Evolutionary conservation across 169 alveolate species (phyloP).

Genomic region (Perkinsus olseni): DNA sequence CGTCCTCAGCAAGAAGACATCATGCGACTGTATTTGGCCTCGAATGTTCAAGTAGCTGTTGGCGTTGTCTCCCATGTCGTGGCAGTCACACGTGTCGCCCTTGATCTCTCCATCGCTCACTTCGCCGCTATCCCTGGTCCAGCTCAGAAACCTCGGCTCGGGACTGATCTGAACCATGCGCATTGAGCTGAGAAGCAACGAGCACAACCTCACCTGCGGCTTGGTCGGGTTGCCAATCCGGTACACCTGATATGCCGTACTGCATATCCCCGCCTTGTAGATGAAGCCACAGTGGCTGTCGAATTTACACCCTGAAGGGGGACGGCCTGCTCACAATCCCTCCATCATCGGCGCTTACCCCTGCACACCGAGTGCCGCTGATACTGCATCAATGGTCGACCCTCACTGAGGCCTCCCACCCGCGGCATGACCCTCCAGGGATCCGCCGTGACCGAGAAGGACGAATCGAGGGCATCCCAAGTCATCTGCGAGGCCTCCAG

Average conservation of each 20-base stretch:
- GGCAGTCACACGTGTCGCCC: slow-evolving; percentile 9
- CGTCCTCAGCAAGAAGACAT: background rate
- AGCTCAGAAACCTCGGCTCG: background rate
- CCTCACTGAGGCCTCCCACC: background rate
- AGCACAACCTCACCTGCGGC: background rate
- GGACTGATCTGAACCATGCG: background rate
- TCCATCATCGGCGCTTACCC: background rate
- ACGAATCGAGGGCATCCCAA: background rate
- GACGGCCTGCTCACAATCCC: background rate
- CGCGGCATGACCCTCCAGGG: background rate
- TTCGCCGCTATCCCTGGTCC: background rate
- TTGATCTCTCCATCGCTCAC: background rate
- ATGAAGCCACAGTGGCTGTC: background rate
- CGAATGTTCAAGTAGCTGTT: background rate
- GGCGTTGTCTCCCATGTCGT: background rate
- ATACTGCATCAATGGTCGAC: background rate
- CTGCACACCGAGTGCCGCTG: slow-evolving; percentile 3
- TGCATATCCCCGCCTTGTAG: background rate
- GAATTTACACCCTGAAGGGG: background rate
- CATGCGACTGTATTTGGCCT: background rate
- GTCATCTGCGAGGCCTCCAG: slow-evolving; percentile 5
- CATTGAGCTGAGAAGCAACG: too few relatives aligned
- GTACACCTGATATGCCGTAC: background rate
- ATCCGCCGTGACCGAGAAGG: background rate
- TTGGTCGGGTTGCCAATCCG: slow-evolving; percentile 4